These are phyloP conservation scores for Auriscalpium microsporum DNA, from an alignment of 768 basidiomycete species.

Conservation along the genomic window DNA sequence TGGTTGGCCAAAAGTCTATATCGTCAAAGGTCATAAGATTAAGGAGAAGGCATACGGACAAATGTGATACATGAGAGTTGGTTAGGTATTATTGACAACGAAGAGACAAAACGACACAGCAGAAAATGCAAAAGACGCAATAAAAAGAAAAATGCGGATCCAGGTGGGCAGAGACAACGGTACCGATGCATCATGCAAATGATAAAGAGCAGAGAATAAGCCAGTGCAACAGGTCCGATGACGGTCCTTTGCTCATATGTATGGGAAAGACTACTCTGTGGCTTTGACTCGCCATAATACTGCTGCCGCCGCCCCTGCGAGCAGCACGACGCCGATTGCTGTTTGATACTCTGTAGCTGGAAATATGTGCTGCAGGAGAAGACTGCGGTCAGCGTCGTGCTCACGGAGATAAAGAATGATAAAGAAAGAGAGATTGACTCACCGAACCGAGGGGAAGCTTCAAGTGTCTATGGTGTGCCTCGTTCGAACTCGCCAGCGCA, in stretches of 20 bases:
- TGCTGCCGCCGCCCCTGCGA: slow-evolving; percentile 14
- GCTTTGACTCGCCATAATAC: slow-evolving; percentile 15
- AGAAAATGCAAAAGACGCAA: slow-evolving; percentile 12
- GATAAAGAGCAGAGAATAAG: slow-evolving; percentile 8
- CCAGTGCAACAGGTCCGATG: too few species aligned
- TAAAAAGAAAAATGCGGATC: slow-evolving; percentile 2
- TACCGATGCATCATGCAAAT: slow-evolving; percentile 3
- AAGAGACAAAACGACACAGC: slow-evolving; percentile 1
- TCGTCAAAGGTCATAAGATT: slow-evolving; percentile 15
- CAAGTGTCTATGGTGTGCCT: not conserved
- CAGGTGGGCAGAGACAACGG: slow-evolving; percentile 3
- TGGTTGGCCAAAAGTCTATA: not conserved
- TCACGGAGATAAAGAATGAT: not conserved
- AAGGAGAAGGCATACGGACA: slow-evolving; percentile 6
- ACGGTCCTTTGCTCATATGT: too few species aligned
- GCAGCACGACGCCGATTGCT: slow-evolving; percentile 14
- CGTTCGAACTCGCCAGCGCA: not conserved
- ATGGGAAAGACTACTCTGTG: slow-evolving; percentile 3
- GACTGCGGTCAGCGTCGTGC: not conserved
- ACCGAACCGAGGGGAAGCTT: slow-evolving; percentile 3
- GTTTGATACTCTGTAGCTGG: slow-evolving; percentile 11
- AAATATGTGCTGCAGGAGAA: slow-evolving; percentile 3
- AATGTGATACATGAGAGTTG: slow-evolving; percentile 9
- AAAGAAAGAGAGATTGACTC: not conserved
- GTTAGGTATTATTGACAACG: not conserved